Conservation (phyloP, 179 eudicot species). For the Patellifolia procumbens region DNA sequence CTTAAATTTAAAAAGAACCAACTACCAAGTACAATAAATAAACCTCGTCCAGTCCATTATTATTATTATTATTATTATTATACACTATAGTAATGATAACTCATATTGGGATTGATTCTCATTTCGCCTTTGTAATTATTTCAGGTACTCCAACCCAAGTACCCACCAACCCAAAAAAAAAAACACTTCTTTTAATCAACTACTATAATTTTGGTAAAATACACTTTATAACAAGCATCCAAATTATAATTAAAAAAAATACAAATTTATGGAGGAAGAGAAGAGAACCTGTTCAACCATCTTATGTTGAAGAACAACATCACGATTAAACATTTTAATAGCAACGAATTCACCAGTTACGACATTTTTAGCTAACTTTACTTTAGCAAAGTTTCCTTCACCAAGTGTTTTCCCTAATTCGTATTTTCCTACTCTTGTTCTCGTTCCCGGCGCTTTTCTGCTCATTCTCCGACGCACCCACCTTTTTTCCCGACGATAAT, state of each 20-base stretch:
- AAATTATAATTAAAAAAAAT: background rate
- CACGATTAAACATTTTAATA: conserved; percentile 71
- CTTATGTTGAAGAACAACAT: conserved; percentile 59
- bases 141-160: background rate
- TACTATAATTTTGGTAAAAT: no score
- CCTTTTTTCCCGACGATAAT: background rate
- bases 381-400: conserved; percentile 81
- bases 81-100: no score
- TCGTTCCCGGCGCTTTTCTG: conserved; percentile 24
- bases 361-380: conserved; percentile 63
- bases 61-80: no score
- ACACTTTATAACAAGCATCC: no score
- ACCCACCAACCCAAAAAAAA: background rate
- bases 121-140: no score
- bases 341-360: conserved; percentile 60
- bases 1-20: background rate
- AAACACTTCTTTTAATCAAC: background rate
- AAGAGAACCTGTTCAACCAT: conserved; percentile 76
- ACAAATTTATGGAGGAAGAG: background rate
- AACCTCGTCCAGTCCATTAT: conserved; percentile 3
- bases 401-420: conserved; percentile 83
- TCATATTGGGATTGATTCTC: no score
- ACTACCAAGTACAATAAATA: background rate
- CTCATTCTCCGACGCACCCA: conserved; percentile 29
- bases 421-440: conserved; percentile 75